Evolutionary conservation across 1,284 basidiomycete species (phyloP).

Genomic region (Trichosporon coremiiforme): DNA sequence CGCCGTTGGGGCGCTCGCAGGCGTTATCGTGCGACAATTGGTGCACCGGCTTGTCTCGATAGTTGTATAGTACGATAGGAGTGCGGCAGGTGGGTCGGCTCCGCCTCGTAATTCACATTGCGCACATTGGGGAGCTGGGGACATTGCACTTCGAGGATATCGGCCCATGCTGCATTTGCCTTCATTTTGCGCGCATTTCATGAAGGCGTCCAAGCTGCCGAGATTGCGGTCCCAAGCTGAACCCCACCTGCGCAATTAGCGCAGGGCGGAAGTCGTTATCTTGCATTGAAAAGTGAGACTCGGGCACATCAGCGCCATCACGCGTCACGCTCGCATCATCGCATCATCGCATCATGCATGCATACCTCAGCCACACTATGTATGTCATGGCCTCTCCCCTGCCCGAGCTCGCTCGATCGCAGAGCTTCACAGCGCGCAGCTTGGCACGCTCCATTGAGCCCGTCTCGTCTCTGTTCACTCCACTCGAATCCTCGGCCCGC

Average conservation of each 20-base stretch:
- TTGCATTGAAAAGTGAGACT: background rate
- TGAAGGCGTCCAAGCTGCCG: background rate
- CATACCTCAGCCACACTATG: slow-evolving; percentile 4
- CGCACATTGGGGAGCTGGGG: background rate
- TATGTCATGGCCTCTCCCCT: background rate
- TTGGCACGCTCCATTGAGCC: background rate
- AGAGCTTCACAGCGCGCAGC: background rate
- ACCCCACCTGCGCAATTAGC: background rate
- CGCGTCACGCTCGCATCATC: slow-evolving; percentile 11
- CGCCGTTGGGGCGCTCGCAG: background rate
- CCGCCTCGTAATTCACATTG: slow-evolving; percentile 1
- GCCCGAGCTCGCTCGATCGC: background rate
- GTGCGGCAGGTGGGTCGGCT: background rate
- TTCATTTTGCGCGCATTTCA: background rate
- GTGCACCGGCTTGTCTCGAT: background rate
- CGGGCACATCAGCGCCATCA: slow-evolving; percentile 11
- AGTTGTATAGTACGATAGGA: background rate
- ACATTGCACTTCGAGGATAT: slow-evolving; percentile 8
- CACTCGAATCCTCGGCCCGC: background rate
- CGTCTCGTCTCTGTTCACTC: background rate
- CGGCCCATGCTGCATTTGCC: background rate
- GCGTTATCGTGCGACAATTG: slow-evolving; percentile 8
- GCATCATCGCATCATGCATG: background rate
- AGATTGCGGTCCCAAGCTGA: background rate
- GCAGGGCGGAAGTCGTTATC: slow-evolving; percentile 7